phyloP scores from a whole-genome alignment of 1,139 yeast genomes.

The Candida gigantensis region DNA sequence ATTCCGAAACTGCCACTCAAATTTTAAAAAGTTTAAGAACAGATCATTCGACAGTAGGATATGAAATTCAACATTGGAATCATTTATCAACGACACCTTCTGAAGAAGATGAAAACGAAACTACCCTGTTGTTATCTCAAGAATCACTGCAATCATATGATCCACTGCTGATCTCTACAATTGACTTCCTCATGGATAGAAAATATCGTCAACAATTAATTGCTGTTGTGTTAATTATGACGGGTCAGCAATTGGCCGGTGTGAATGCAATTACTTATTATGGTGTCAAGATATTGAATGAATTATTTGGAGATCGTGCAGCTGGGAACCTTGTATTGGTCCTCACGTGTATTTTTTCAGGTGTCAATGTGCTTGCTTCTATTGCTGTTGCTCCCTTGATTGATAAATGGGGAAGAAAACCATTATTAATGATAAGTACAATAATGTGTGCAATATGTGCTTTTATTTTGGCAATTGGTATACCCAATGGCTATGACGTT shows the following conservation, averaged over 20 bases:
- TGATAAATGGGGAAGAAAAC: conserved; percentile 65
- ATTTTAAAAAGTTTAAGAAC: conserved; percentile 32
- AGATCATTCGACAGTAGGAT: conserved; percentile 28
- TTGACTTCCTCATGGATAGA: conserved; percentile 23
- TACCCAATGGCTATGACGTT: conserved; percentile 34
- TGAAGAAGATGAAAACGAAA: conserved; percentile 7
- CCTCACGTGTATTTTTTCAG: conserved; percentile 33
- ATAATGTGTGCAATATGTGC: conserved; percentile 64
- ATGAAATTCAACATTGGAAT: conserved; percentile 43
- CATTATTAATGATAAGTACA: conserved; percentile 62
- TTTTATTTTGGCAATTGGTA: conserved; percentile 62
- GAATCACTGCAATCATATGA: conserved; percentile 30
- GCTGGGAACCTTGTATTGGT: conserved; percentile 27
- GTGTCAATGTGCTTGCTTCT: conserved; percentile 33
- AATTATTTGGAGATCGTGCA: conserved; percentile 26
- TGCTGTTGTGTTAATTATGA: conserved; percentile 37
- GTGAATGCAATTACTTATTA: conserved; percentile 44
- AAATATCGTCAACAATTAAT: conserved; percentile 27
- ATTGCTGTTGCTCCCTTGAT: conserved; percentile 35
- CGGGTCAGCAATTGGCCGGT: conserved; percentile 43
- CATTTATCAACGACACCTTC: conserved; percentile 17
- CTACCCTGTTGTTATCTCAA: conserved; percentile 7
- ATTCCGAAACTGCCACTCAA: conserved; percentile 27
- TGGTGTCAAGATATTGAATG: conserved; percentile 26
- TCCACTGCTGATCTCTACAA: conserved; percentile 26